A percentile compares a stretch with the other conserved stretches of the same genome.
phyloP scores from a whole-genome alignment of 2,329 filamentous ascomycete species.

The Trichoderma guizhouense region DNA sequence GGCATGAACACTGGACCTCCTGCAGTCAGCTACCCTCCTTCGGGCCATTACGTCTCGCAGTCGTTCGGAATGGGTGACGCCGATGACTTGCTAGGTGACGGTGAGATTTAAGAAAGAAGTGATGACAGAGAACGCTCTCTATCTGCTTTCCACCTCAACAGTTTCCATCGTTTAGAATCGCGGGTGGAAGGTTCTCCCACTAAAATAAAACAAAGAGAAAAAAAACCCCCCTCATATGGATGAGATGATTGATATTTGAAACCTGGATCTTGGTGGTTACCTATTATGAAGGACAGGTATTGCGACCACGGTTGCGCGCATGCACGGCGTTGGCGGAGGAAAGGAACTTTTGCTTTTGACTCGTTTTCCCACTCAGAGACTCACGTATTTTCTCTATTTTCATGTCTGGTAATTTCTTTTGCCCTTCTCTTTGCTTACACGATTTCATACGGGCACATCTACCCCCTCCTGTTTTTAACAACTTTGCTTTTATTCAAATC shows the following conservation, averaged over 20 bases:
- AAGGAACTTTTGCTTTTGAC: background rate
- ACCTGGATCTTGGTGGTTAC: background rate
- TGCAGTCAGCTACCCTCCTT: background rate
- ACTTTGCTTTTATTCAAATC: background rate
- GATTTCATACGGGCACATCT: background rate
- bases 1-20: background rate
- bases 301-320: background rate
- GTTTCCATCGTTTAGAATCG: background rate
- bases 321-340: constrained; percentile 1
- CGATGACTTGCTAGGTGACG: constrained; percentile 28
- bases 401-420: background rate
- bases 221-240: background rate
- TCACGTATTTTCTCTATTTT: background rate
- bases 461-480: background rate
- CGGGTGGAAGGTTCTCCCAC: background rate
- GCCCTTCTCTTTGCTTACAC: background rate
- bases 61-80: background rate
- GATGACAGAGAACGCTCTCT: background rate
- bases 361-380: background rate
- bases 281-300: background rate
- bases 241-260: background rate
- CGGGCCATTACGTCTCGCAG: constrained; percentile 11
- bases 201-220: background rate
- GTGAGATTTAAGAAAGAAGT: constrained; percentile 32
- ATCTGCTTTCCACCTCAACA: background rate